Conservation (phyloP, 2,329 filamentous ascomycete genomes). For the Colletotrichum paranaense region DNA sequence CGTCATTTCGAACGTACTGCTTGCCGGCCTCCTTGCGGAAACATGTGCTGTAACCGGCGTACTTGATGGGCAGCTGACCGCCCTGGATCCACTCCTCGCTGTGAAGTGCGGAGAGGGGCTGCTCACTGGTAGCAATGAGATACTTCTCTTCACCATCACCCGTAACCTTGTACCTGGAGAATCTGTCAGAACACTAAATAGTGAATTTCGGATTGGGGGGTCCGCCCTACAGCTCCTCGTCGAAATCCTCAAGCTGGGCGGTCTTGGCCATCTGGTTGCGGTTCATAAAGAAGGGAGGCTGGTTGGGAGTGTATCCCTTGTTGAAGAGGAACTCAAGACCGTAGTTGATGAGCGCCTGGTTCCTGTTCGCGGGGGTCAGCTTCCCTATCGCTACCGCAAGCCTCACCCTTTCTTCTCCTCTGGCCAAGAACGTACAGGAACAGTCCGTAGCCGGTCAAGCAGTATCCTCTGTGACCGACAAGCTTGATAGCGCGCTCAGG, state of each 20-base stretch:
- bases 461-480: conserved; percentile 94
- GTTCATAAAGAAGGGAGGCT: conserved; percentile 38
- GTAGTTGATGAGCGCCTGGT: conserved; percentile 95
- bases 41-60: conserved; percentile 92
- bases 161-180: conserved; percentile 82
- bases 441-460: conserved; percentile 88
- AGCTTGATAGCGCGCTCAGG: conserved; percentile 93
- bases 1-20: conserved; percentile 60
- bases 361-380: conserved; percentile 49
- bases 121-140: conserved; percentile 79
- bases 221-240: conserved; percentile 77
- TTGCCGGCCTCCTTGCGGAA: conserved; percentile 96
- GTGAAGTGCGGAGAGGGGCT: conserved; percentile 93
- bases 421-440: conserved; percentile 64
- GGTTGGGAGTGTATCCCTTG: conserved; percentile 78
- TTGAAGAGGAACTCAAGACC: conserved; percentile 87
- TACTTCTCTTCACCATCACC: conserved; percentile 91
- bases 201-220: background rate
- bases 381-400: conserved; percentile 24
- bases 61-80: conserved; percentile 90
- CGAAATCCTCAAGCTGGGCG: conserved; percentile 95
- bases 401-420: conserved; percentile 16
- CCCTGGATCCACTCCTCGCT: conserved; percentile 92
- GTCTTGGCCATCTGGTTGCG: conserved; percentile 95
- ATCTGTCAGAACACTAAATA: background rate